Base-by-base conservation (phyloP, 345 rosid genomes). In the Salix dunnii region DNA sequence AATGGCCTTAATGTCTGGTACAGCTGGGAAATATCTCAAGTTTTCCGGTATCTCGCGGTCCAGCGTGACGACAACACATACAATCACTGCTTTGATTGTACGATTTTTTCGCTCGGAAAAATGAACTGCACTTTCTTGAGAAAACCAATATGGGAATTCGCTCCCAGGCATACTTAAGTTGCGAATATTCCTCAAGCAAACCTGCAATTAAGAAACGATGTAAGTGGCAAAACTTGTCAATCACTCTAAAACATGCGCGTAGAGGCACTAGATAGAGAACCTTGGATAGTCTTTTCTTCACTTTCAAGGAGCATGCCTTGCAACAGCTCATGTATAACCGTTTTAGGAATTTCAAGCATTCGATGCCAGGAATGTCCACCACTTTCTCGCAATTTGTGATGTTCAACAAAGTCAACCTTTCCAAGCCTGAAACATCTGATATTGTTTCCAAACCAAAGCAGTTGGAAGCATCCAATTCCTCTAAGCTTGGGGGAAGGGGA, bases 91-190 rank as follows among this genome's bases (percentile, higher is more conserved):
- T 77, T 48, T 87, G 36, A 92, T 77, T 68, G 82, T 70, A 1
- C 38, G 65, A 84, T 85, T 90, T 33, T 73, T 82, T 0, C 61
- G 89, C 75, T 84, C 77, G 28, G 88, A 69, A 60, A 77, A 87
- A 5, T 35, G 18, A 1, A n/a, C 72, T 14, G 84, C 65, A 5
- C 28, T 61, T 11, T 82, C 87, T 51, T 76, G 85, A 38, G 80
- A 65, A 76, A 89, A 86, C 94, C 94, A 92, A 60, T 75, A 62
- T 10, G 95, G 95, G 51, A 87, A 74, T 51, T 69, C 78, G 67
- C 87, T 85, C 68, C 93, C 95, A 18, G 95, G 93, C 71, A 92
- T 72, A 70, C 90, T 87, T 46, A 88, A 78, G 77, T 80, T 66
- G 75, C 33, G 46, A 42, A 91, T 36, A 67, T 79, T 76, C 83